phyloP scores from a whole-genome alignment of 1,284 basidiomycete genomes.

The Cutaneotrichosporon dermatis region DNA sequence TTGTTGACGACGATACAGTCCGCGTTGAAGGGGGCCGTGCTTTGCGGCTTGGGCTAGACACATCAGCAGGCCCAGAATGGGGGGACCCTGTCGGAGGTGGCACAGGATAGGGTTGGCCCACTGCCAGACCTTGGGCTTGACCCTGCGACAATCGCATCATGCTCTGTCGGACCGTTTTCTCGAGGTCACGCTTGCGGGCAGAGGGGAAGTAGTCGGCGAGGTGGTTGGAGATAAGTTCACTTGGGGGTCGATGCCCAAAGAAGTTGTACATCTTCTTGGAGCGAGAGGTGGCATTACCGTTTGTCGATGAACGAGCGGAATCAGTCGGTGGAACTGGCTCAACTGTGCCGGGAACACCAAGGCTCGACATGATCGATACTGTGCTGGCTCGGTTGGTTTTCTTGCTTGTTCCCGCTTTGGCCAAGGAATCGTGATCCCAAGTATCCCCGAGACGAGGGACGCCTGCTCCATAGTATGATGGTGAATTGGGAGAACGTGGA shows the following conservation, averaged over 20 bases:
- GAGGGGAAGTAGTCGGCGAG: slow-evolving; percentile 93
- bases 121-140: slow-evolving; percentile 7
- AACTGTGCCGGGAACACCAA: slow-evolving; percentile 73
- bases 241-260: slow-evolving; percentile 95
- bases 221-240: slow-evolving; percentile 95
- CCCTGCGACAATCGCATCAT: slow-evolving; percentile 57
- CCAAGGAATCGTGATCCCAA: background rate
- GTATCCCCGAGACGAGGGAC: slow-evolving; percentile 32
- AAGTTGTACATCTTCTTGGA: slow-evolving; percentile 77
- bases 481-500: slow-evolving; percentile 52
- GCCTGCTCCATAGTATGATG: slow-evolving; percentile 34
- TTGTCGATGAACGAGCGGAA: slow-evolving; percentile 41
- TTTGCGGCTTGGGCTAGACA: slow-evolving; percentile 19
- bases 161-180: slow-evolving; percentile 74
- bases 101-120: background rate
- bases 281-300: slow-evolving; percentile 35
- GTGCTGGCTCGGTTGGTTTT: slow-evolving; percentile 87
- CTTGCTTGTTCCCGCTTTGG: slow-evolving; percentile 44
- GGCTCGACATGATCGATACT: slow-evolving; percentile 86
- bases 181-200: slow-evolving; percentile 81
- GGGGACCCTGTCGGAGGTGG: slow-evolving; percentile 4
- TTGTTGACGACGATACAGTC: slow-evolving; percentile 19
- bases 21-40: slow-evolving; percentile 25
- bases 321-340: slow-evolving; percentile 53
- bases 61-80: slow-evolving; percentile 2